phyloP scores from a whole-genome alignment of 2,329 filamentous ascomycete species.

The Venturia effusa region DNA sequence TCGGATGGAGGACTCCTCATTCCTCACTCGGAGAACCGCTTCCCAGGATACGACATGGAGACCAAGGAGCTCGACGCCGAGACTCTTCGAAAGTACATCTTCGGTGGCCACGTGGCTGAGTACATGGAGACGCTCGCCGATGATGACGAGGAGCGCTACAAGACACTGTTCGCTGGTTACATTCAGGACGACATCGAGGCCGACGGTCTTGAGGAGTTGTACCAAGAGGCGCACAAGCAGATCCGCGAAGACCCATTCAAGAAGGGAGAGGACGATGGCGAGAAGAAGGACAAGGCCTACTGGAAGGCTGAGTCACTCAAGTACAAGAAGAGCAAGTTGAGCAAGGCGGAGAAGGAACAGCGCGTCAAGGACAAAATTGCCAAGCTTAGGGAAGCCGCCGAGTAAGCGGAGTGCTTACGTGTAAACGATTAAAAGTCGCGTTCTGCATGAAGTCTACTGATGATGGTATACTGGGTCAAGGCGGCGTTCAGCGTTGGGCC shows the following conservation, averaged over 20 bases:
- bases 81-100: constrained; percentile 98
- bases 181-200: constrained; percentile 94
- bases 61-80: constrained; percentile 96
- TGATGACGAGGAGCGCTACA: constrained; percentile 99
- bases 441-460: background rate
- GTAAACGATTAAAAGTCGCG: background rate
- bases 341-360: constrained; percentile 71
- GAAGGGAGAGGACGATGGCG: constrained; percentile 63
- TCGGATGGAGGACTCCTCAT: constrained; percentile 95
- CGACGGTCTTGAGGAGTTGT: constrained; percentile 93
- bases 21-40: constrained; percentile 98
- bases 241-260: constrained; percentile 98
- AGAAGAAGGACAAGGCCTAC: constrained; percentile 96
- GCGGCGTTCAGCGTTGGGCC: background rate
- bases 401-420: background rate
- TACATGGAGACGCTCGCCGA: constrained; percentile 99
- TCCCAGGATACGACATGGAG: constrained; percentile 98
- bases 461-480: background rate
- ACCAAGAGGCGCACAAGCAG: constrained; percentile 85
- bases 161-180: constrained; percentile 96
- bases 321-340: constrained; percentile 67
- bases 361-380: constrained; percentile 87
- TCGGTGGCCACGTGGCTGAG: constrained; percentile 94
- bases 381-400: constrained; percentile 47
- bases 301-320: constrained; percentile 95